Base-by-base conservation (phyloP, 495 filamentous ascomycete genomes). In the Lentithecium fluviatile region DNA sequence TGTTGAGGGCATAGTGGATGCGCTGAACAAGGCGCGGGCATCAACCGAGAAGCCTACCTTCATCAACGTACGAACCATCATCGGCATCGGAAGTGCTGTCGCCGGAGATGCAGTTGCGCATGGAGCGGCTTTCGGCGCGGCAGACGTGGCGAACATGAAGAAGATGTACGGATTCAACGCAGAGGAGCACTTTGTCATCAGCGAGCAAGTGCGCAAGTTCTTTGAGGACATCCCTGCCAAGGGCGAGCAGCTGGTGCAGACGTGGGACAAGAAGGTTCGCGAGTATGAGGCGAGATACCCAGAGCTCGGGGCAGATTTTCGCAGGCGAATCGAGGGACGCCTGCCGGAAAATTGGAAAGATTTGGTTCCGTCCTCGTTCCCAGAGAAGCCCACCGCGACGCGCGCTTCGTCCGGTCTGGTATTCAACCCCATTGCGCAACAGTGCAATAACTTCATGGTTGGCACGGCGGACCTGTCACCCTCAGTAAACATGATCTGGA, bases 381-480 rank as follows among this genome's bases (percentile, higher is more conserved):
- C 81, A 0, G 73, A 74, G 0, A 74, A 71, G 47, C 73, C 79
- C 0, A 84, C 79, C 0, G 70, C 82, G 21, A 76, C 79, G 1
- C 70, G 81, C 47, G 76, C 76, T 21, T 77, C 81, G 1, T 73
- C 77, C 2, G 81, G 79, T 6, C 66, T 80, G 0, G 75, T 83
- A 5, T 79, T 76, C 59, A 80, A 80, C 54, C 78, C 79, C 0
- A 67, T 85, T 15, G 77, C 77, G 2, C 61, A 76, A 32, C 69
- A 77, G 6, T 52, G 81, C 8, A 69, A 72, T 13, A 76, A 70
- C 23, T 78, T 85, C 66, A 82, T 85, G 77, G 79, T 83, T 21
- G 82, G 82, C 6, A 82, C 81, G 0, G 83, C 83, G 4, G 83
- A 86, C 64, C 71, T 86, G 17, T 77, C 80, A 0, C 80, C 81